Conservation (phyloP, 176 grass and related monocot species). For the Zoysia pacifica region DNA sequence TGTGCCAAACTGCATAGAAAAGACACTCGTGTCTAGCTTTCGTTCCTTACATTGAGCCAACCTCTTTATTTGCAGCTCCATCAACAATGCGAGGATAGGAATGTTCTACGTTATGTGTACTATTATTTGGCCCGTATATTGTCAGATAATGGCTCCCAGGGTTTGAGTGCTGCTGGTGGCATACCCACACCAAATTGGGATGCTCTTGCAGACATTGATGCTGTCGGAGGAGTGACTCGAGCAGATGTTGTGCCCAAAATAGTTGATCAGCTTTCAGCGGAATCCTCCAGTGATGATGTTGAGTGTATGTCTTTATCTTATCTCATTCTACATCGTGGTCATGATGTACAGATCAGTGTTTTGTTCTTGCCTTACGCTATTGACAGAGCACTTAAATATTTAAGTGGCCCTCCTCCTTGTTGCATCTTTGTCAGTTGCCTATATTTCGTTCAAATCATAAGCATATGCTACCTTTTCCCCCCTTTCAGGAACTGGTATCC, state of each 20-base stretch:
- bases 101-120: conserved; percentile 94
- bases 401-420: neutral
- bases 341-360: conserved; percentile 30
- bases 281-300: conserved; percentile 72
- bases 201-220: conserved; percentile 97
- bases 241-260: conserved; percentile 95
- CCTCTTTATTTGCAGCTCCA: conserved; percentile 77
- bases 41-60: neutral
- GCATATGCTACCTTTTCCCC: neutral
- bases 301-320: conserved; percentile 61
- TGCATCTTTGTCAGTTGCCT: neutral
- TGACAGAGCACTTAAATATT: conserved; percentile 12
- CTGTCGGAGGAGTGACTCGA: conserved; percentile 87
- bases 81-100: conserved; percentile 95
- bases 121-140: conserved; percentile 98
- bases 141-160: conserved; percentile 92
- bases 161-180: conserved; percentile 91
- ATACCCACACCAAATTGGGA: conserved; percentile 98
- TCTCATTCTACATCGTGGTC: conserved; percentile 25
- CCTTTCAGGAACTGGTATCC: neutral
- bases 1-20: neutral
- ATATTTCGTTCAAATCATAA: conserved; percentile 24
- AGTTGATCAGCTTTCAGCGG: conserved; percentile 85
- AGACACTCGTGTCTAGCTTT: neutral
- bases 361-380: neutral